Conservation (phyloP, 2,329 filamentous ascomycete species). For the Passalora sequoiae region DNA sequence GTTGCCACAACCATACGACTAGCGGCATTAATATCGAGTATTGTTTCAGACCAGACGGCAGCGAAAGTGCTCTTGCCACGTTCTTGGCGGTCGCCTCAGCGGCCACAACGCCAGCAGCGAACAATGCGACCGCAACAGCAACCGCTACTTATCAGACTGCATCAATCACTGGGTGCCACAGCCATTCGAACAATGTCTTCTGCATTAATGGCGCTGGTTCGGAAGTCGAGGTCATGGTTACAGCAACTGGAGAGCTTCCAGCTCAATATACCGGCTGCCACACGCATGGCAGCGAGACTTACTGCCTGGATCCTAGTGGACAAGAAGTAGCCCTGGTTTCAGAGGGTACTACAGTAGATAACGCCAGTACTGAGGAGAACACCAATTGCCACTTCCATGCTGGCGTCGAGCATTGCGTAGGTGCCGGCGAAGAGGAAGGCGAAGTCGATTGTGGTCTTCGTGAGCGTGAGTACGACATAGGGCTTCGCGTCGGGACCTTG, state of each 20-base stretch:
- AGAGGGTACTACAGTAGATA: conserved; percentile 33
- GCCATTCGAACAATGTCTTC: conserved; percentile 25
- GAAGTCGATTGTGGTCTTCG: conserved; percentile 43
- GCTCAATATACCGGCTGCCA: conserved; percentile 59
- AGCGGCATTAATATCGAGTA: conserved; percentile 12
- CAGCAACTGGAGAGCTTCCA: conserved; percentile 46
- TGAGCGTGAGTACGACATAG: conserved; percentile 60
- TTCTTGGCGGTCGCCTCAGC: conserved; percentile 11
- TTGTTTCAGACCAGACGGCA: conserved; percentile 17
- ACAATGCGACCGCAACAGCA: conserved; percentile 7
- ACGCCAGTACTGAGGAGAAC: conserved; percentile 11
- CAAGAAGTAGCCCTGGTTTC: conserved; percentile 55
- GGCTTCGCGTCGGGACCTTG: conserved; percentile 63
- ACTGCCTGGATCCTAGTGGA: conserved; percentile 56
- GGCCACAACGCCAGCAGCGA: conserved; percentile 11
- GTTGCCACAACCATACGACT: conserved; percentile 17
- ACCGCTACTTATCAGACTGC: conserved; percentile 16
- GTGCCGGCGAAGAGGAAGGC: conserved; percentile 38
- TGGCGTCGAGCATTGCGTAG: conserved; percentile 66
- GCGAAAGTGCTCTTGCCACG: conserved; percentile 14
- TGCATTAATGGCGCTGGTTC: conserved; percentile 39
- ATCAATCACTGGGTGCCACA: conserved; percentile 21
- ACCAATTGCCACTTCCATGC: conserved; percentile 66
- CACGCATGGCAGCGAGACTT: conserved; percentile 52
- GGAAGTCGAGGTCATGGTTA: conserved; percentile 46